Base-by-base conservation (phyloP, 2,329 filamentous ascomycete species). In the Penicillium polonicum region DNA sequence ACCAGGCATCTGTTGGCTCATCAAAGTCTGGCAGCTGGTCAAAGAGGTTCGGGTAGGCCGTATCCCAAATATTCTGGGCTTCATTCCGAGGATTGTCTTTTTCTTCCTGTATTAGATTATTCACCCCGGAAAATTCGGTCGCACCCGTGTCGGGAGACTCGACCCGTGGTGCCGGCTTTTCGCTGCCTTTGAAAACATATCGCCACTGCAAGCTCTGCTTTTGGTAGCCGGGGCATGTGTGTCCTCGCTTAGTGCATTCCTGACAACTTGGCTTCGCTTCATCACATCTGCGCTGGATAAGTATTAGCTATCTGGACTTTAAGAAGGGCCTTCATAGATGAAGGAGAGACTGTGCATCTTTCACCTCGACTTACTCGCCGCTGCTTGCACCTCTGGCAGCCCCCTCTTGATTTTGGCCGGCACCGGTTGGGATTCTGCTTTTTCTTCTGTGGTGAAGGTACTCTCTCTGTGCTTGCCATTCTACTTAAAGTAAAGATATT, bases 371-470 rank as follows among this genome's bases (percentile, higher is more conserved):
- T 65, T 65, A 66, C 64, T 58, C 64, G 55, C 57, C 64, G 61
- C 55, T 66, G 63, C 59, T 66, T 66, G 57, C 64, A 66, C 55
- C 59, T 48, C n/a, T 58, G 58, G 43, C 64, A 66, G 27, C 64
- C 64, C 42, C 64, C 64, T 58, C 59, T 64, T 10, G 63, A 65
- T 45, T 66, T 66, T 19, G 64, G 64, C 29, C 58, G 57, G 39
- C 63, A 65, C 45, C 64, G 61, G 56, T 65, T 66, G 36, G 64
- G 64, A 48, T 66, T 66, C 39, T 61, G 63, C 56, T 58, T 58
- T 54, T 64, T 58, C 46, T 62, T 63, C 21, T 55, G 57, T 36
- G 46, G 49, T 6, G 48, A 31, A 52, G 52, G 23, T 33, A 23
- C 41, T n/a, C 3, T 38, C 13, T 46, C 25, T 43, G 29, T 23